Base-by-base conservation (phyloP, 441 rosid genomes). In the Manihot esculenta region DNA sequence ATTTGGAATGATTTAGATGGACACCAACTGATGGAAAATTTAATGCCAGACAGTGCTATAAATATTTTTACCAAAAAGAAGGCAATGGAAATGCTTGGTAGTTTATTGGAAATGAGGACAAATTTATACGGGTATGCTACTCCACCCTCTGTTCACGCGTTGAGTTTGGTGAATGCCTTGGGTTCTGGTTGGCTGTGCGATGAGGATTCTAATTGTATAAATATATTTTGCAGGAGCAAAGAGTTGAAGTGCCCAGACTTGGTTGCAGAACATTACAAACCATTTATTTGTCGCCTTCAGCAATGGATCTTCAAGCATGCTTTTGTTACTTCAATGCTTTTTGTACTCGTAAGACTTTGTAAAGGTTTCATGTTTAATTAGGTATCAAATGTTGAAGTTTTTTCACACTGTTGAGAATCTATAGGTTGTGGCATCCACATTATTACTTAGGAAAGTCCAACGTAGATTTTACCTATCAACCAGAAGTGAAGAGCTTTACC, bases 191-290 rank as follows among this genome's bases (percentile, higher is more conserved):
- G 44, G 48, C 21, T 58, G 23, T 66, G 35, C 53, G 23, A 38
- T 30, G 20, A 72, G 56, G 41, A 49, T 74, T 57, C 69, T 67
- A 47, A 58, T 26, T 51, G 5, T 42, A 9, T 26, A 21, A 51
- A 18, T 20, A 20, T 20, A 69, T 49, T 47, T 24, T 59, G 44
- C 72, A 92, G 99, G 84, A 81, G 64, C 51, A 83, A 76, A 58
- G 97, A 90, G 79, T 79, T 90, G 75, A 94, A 88, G 80, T 94
- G 97, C 76, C 94, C 97, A 42, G 90, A 92, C 64, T 68, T 67
- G 20, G 48, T 88, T 50, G 86, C 81, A 8, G 88, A 87, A 78
- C 68, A 59, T 68, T 87, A 87, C 84, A 90, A 86, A 82, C 90
- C 99, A 11, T 33, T 83, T 59, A 74, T 86, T 13, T 92, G 97